These are phyloP conservation scores for Mixia osmundae DNA, from an alignment of 1,284 basidiomycete genomes.

Conservation along the genomic window DNA sequence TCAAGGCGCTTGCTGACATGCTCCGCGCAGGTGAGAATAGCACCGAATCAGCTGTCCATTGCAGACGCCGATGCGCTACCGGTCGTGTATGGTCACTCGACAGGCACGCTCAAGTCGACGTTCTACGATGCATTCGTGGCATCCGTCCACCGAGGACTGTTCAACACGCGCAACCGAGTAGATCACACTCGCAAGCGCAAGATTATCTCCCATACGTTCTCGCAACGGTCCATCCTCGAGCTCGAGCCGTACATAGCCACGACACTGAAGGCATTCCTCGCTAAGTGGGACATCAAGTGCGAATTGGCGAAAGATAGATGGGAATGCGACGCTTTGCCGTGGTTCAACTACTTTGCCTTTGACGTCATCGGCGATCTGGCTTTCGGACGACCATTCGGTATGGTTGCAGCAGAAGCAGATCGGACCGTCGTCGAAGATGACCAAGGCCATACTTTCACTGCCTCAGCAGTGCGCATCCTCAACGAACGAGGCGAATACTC, in stretches of 20 bases:
- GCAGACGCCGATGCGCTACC: conserved; percentile 52
- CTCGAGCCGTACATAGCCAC: conserved; percentile 35
- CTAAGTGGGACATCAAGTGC: conserved; percentile 59
- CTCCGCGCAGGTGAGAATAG: conserved; percentile 6
- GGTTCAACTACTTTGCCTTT: conserved; percentile 61
- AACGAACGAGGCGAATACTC: conserved; percentile 75
- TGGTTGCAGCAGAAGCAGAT: conserved; percentile 35
- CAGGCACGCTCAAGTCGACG: conserved; percentile 12
- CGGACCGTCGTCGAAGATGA: conserved; percentile 14
- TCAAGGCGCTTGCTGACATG: background rate
- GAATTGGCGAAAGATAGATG: conserved; percentile 25
- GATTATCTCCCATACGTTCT: conserved; percentile 9
- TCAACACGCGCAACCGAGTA: conserved; percentile 57
- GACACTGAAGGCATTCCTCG: conserved; percentile 26
- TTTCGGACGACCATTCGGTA: conserved; percentile 68
- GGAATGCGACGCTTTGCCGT: conserved; percentile 15
- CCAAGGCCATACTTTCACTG: conserved; percentile 26
- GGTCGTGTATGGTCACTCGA: conserved; percentile 30
- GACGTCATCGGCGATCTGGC: conserved; percentile 50
- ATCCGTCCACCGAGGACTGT: conserved; percentile 21
- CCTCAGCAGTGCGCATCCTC: conserved; percentile 62
- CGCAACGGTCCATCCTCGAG: conserved; percentile 31
- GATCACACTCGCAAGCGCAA: conserved; percentile 38
- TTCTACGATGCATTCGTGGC: conserved; percentile 15
- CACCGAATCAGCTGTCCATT: conserved; percentile 22